phyloP scores from a whole-genome alignment of 1,284 basidiomycete species.

The Puccinia hordei region DNA sequence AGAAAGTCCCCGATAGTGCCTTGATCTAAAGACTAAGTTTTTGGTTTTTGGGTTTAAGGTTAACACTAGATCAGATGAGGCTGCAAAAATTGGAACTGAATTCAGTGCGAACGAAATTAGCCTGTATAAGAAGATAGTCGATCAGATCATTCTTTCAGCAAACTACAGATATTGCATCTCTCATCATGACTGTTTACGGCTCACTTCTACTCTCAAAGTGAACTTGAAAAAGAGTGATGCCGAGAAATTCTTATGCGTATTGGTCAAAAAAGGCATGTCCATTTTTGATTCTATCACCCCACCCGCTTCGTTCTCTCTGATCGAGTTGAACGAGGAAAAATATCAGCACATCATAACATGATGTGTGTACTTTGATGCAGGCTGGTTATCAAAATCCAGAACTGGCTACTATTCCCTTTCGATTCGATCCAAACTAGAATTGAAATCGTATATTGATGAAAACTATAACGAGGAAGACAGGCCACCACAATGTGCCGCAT shows the following conservation, averaged over 20 bases:
- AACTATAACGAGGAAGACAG: conserved; percentile 35
- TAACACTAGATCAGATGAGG: conserved; percentile 34
- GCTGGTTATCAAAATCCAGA: conserved; percentile 23
- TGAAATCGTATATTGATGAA: conserved; percentile 36
- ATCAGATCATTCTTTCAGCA: conserved; percentile 22
- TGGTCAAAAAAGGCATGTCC: conserved; percentile 28
- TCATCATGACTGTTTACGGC: conserved; percentile 34
- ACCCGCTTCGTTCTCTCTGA: not conserved
- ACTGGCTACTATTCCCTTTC: conserved; percentile 32
- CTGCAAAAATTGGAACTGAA: conserved; percentile 36
- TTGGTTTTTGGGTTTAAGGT: not conserved
- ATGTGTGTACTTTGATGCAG: conserved; percentile 2
- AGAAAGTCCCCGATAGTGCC: not conserved
- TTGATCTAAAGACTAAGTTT: not conserved
- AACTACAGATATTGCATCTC: conserved; percentile 37
- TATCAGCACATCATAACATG: not conserved
- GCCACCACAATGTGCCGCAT: conserved; percentile 30
- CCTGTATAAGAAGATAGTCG: conserved; percentile 36
- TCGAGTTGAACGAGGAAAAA: not conserved
- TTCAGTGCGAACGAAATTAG: conserved; percentile 28
- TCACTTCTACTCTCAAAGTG: not conserved
- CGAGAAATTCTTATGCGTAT: conserved; percentile 12
- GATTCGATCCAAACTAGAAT: conserved; percentile 30
- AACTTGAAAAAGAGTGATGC: conserved; percentile 36
- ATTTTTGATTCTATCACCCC: not conserved